phyloP scores from a whole-genome alignment of 371 early-diverging fungal species.

The Apophysomyces ossiformis region DNA sequence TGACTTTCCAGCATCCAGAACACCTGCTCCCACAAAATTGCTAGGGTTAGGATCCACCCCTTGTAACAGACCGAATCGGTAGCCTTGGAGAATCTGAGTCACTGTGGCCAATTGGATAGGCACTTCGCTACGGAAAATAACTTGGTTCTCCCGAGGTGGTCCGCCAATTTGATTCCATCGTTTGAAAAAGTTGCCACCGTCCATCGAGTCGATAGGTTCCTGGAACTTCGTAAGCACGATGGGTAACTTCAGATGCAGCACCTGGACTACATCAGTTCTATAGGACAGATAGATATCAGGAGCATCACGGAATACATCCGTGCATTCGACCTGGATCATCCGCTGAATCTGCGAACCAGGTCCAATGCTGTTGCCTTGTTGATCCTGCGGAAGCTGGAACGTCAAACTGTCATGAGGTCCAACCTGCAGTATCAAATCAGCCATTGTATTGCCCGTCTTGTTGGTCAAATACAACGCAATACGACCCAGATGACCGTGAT shows the following conservation, averaged over 20 bases:
- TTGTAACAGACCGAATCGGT: constrained; percentile 75
- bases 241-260: constrained; percentile 74
- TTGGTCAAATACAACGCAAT: constrained; percentile 90
- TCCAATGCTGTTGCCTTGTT: constrained; percentile 13
- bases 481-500: constrained; percentile 83
- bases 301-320: constrained; percentile 54
- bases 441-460: constrained; percentile 58
- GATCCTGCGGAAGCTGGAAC: constrained; percentile 4
- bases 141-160: constrained; percentile 77
- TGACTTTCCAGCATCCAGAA: constrained; percentile 69
- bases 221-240: constrained; percentile 84
- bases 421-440: constrained; percentile 24
- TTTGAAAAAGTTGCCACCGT: constrained; percentile 84
- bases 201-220: constrained; percentile 77
- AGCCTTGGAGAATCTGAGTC: constrained; percentile 60
- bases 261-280: constrained; percentile 55
- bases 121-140: constrained; percentile 65
- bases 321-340: constrained; percentile 74
- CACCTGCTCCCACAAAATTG: constrained; percentile 90
- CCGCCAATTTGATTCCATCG: constrained; percentile 97
- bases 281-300: constrained; percentile 73
- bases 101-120: constrained; percentile 59
- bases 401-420: constrained; percentile 23
- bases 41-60: constrained; percentile 89
- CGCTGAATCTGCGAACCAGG: constrained; percentile 77